Evolutionary conservation across 2,329 filamentous ascomycete species (phyloP).

Genomic region (Botrytis hyacinthi): DNA sequence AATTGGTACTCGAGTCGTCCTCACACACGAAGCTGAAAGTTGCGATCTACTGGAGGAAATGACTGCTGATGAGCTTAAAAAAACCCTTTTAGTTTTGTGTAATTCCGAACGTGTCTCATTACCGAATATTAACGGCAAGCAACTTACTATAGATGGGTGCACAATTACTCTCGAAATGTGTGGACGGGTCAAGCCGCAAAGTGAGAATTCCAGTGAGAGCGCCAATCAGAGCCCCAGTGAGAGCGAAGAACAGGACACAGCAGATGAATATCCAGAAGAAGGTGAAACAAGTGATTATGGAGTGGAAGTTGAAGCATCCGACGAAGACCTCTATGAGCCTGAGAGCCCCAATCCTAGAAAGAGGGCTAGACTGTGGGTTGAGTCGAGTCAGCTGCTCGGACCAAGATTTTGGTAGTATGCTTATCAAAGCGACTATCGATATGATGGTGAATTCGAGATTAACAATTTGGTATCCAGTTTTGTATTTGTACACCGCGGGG

Average conservation of each 20-base stretch:
- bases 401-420: background rate
- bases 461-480: background rate
- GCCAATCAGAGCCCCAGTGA: background rate
- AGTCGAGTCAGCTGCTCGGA: background rate
- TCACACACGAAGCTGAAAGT: background rate
- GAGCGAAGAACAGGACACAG: background rate
- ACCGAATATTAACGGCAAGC: background rate
- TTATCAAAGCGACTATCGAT: background rate
- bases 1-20: background rate
- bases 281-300: background rate
- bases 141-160: background rate
- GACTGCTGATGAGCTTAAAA: background rate
- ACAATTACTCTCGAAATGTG: background rate
- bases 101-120: too few species aligned
- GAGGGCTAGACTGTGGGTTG: background rate
- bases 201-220: background rate
- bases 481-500: background rate
- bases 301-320: background rate
- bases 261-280: background rate
- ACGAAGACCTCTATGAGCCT: background rate
- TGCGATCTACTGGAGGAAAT: background rate
- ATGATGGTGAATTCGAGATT: background rate
- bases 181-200: background rate
- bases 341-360: background rate
- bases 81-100: background rate